Evolutionary conservation across 2,329 filamentous ascomycete genomes (phyloP), one percentile per base, ranked within the genome.

Genomic region (Colletotrichum gloeosporioides): DNA sequence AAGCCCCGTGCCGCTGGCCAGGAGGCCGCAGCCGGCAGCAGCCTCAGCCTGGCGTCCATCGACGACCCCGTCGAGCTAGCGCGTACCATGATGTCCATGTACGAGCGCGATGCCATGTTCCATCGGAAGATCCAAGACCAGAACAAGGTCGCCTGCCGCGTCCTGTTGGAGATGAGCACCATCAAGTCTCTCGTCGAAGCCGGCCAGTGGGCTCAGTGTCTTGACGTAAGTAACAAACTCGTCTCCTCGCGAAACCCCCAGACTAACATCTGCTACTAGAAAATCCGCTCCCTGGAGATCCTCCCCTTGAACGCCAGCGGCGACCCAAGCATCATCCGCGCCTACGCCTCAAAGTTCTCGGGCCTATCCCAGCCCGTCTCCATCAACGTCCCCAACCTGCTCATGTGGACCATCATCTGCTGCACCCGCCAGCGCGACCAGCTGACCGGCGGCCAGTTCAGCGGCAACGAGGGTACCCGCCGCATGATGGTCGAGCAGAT

Each of bases 391-490:
- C 96, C 96, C 22, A 95, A 96, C 84, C 89, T 99, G 77, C 90
- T 99, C 78, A 94, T 98, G 87, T 99, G 97, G 97, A 95, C 95
- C 66, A 95, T 99, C 79, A 91, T 94, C 57, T 96, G 95, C 86
- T 98, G 96, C 85, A 93, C 94, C 66, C 91, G 93, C 73, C 94
- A 98, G 85, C 92, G 95, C 77, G 93, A 94, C 80, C 88, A 93
- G 77, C 89, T 98, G 63, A 90, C 90, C 72, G 90, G 89, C 75
- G 93, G 93, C 32, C 91, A 93, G 80, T 98, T 94, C 84, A 95
- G 94, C 79, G 93, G 92, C 78, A 93, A 94, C 84, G 92, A 93
- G 81, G 90, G 90, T 72, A 93, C 89, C 78, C 88, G 90, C 82
- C 89, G 86, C 82, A 86, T 88, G 84, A 90, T 95, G 85, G 92